Evolutionary conservation across 441 rosid genomes (phyloP), one percentile per base, ranked within the genome.

Genomic region (Hypseocharis bilobata): DNA sequence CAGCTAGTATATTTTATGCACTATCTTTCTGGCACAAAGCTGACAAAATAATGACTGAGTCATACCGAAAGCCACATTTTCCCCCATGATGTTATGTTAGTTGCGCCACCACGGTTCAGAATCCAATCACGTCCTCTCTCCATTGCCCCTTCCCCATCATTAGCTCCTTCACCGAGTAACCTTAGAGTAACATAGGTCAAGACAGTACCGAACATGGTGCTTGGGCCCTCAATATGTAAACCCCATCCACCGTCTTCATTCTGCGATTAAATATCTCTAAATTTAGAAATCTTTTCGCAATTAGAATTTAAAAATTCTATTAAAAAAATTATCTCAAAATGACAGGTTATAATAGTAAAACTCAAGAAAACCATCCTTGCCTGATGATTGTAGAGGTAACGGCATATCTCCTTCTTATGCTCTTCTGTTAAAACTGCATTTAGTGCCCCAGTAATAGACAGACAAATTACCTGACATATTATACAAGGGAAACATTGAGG

Each of bases 221-320:
- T 92, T 0, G 65, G 81, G 28, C 96, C 96, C 67, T 92, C 98
- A 56, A 92, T 85, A 75, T 89, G 98, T 45, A 92, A 78, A 60
- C 98, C 96, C 98, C 96, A 92, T 5, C 98, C 96, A 23, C 98
- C 98, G 62, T 89, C 96, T 77, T 74, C 73, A 63, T 93, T 93
- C 99, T 93, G 90, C 63, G 81, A 77, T 68, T 32, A 63, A 55
- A 72, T 47, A 65, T 49, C 6, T 27, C 27, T 6, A 65, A 25
- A 36, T 7, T 60, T 27, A 62, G 6, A 61, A 30, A 42, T 34
- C 26, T 62, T 11, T 45, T 22, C 2, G 23, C n/a, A 2, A 59
- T 14, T n/a, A n/a, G n/a, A n/a, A n/a, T n/a, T n/a, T n/a, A n/a
- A n/a, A n/a, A n/a, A n/a, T n/a, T n/a, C n/a, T n/a, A n/a, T n/a